Conservation (phyloP, 352 stramenopile genomes). For the Pythium aphanidermatum region DNA sequence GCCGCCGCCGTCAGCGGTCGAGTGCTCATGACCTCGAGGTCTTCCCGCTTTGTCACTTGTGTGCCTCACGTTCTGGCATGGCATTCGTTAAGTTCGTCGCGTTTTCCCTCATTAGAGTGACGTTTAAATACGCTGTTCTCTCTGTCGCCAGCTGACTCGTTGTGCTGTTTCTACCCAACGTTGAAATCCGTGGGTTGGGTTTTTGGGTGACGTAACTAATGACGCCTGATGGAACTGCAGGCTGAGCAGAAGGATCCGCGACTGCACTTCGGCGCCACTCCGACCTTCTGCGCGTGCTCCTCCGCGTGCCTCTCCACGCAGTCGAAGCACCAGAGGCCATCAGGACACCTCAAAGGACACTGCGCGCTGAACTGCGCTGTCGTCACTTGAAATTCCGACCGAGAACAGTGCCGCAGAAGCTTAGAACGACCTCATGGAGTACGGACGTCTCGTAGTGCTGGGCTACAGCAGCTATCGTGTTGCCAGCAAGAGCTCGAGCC, state of each 20-base stretch:
- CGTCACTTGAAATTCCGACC: not conserved
- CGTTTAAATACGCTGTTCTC: conserved; percentile 3
- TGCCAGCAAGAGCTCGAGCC: conserved; percentile 7
- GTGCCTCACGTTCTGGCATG: conserved; percentile 11
- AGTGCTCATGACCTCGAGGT: not conserved
- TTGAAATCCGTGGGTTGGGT: not conserved
- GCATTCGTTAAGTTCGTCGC: too few species aligned
- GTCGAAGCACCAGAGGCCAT: too few species aligned
- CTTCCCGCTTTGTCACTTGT: conserved; percentile 14
- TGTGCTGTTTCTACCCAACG: not conserved
- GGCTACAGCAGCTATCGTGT: conserved; percentile 84
- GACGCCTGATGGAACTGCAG: not conserved
- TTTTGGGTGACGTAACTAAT: not conserved
- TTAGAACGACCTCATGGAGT: too few species aligned
- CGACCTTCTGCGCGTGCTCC: too few species aligned
- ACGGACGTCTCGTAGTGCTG: conserved; percentile 76
- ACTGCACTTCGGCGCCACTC: too few species aligned
- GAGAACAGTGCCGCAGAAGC: too few species aligned
- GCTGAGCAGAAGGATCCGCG: not conserved
- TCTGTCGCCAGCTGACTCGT: not conserved
- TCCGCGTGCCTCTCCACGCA: too few species aligned
- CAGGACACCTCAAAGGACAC: too few species aligned
- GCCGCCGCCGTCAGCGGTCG: not conserved
- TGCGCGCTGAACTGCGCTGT: too few species aligned
- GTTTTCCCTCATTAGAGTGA: conserved; percentile 2